Base-by-base conservation (phyloP, 495 filamentous ascomycete species). In the Trichoderma virens region DNA sequence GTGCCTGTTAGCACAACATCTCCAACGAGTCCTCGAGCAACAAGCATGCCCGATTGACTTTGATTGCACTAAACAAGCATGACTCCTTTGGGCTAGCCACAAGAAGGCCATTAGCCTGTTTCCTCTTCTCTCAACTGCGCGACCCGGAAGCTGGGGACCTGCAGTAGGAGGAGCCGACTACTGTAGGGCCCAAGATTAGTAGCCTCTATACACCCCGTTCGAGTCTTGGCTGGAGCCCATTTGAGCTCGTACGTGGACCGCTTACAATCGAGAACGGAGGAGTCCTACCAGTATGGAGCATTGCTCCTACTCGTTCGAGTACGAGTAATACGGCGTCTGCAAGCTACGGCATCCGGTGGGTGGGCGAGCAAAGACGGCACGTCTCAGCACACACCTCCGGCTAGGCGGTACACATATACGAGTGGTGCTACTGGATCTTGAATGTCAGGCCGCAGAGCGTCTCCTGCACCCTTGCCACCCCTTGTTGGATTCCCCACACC, bases 141-240 rank as follows among this genome's bases (percentile, higher is more conserved):
- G 51, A 56, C 25, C 25, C 51, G 27, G 51, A 56, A 56, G 51
- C 23, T 23, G 51, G 47, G 47, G 51, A 56, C 51, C 51, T 56
- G 51, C 51, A 56, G 51, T 56, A 56, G 51, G 43, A 47, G 43
- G 51, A 56, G 51, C 27, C 51, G 51, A 28, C 25, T 28, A 56
- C 51, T 56, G 51, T 56, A 31, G 51, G 51, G 43, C 18, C 51
- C 7, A n/a, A n/a, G 23, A 56, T 27, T 28, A 41, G 38, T 18
- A 16, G 2, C 18, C n/a, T 14, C 51, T 56, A 9, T 20, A 4
- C 13, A 5, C 7, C 23, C 8, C 23, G 23, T n/a, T 56, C 11
- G 16, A 30, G 25, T 7, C 27, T 27, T 56, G 27, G 51, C 51
- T 30, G 23, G 51, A 47, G 25, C 51, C 23, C 23, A 8, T 27